Evolutionary conservation across 2,329 filamentous ascomycete species (phyloP), one percentile per base, ranked within the genome.

Genomic region (Colletotrichum siamense): DNA sequence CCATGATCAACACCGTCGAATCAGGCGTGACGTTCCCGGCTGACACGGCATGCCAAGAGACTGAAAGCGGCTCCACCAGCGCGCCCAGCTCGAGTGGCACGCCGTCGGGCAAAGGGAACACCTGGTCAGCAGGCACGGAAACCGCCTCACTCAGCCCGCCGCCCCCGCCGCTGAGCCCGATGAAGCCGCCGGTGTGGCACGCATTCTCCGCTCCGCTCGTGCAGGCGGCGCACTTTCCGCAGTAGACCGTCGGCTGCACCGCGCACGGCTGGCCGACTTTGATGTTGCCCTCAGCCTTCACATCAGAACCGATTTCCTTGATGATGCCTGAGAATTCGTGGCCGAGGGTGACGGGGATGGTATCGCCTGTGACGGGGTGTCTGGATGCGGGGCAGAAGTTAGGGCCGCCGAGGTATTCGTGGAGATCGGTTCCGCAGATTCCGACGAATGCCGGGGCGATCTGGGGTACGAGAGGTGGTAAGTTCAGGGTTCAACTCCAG

Each of bases 251-350:
- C 4, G 92, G 92, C 78, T 91, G 89, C 18, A 93, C 86, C 9
- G 88, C 89, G 26, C 92, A 90, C 26, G 86, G 84, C 77, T 93
- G 88, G 12, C 91, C 92, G 6, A 89, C 81, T 57, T 86, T 84
- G 67, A 92, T 82, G n/a, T 67, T 57, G 22, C 55, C 73, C 68
- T 32, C 57, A 5, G 68, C 49, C 36, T 39, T 39, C 18, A 76
- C 69, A 1, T 59, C 28, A 13, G 73, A 64, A 30, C 73, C 73
- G 18, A 93, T 83, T 79, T 92, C 90, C n/a, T 88, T 86, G 49
- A 94, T 84, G 3, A 87, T 88, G 22, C 91, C 92, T 15, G 88
- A 90, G 82, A 93, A 91, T 80, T 94, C 92, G 80, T 94, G 92
- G 57, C 92, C 92, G 34, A 93, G 84, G 2, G 87, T 91, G 28